Evolutionary conservation across 1,284 basidiomycete species (phyloP).

Genomic region (Blastosporella zonata): DNA sequence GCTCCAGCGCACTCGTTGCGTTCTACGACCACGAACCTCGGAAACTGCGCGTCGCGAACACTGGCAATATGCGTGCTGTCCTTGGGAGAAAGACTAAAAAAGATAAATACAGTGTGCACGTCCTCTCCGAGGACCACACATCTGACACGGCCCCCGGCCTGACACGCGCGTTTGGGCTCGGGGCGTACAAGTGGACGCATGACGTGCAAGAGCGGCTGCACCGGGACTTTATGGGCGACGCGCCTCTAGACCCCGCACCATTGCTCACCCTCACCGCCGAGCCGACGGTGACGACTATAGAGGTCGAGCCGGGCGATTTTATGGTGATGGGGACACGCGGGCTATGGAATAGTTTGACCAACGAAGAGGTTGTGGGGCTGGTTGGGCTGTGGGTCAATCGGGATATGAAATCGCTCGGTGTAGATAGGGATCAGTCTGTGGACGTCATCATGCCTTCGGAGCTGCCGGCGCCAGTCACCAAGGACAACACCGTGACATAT

Average conservation of each 20-base stretch:
- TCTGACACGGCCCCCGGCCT: constrained; percentile 22
- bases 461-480: constrained; percentile 13
- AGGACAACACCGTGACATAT: constrained; percentile 34
- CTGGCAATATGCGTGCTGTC: constrained; percentile 61
- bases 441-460: constrained; percentile 13
- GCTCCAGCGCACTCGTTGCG: constrained; percentile 37
- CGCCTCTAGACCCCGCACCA: constrained; percentile 24
- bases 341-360: constrained; percentile 56
- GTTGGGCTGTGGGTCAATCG: constrained; percentile 44
- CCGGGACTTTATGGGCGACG: constrained; percentile 25
- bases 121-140: constrained; percentile 55
- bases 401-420: not conserved
- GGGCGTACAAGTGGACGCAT: constrained; percentile 32
- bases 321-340: constrained; percentile 57
- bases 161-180: constrained; percentile 33
- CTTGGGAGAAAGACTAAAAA: constrained; percentile 43
- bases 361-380: constrained; percentile 58
- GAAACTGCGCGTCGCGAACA: constrained; percentile 45
- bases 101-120: constrained; percentile 47
- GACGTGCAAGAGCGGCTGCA: constrained; percentile 28
- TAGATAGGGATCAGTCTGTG: not conserved
- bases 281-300: constrained; percentile 46
- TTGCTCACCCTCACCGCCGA: constrained; percentile 45
- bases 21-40: constrained; percentile 45
- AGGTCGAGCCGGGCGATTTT: constrained; percentile 47